Percentiles rank a stretch among this genome's conserved stretches.
Conservation (phyloP, 2,329 filamentous ascomycete species). For the Alternaria novae-zelandiae region DNA sequence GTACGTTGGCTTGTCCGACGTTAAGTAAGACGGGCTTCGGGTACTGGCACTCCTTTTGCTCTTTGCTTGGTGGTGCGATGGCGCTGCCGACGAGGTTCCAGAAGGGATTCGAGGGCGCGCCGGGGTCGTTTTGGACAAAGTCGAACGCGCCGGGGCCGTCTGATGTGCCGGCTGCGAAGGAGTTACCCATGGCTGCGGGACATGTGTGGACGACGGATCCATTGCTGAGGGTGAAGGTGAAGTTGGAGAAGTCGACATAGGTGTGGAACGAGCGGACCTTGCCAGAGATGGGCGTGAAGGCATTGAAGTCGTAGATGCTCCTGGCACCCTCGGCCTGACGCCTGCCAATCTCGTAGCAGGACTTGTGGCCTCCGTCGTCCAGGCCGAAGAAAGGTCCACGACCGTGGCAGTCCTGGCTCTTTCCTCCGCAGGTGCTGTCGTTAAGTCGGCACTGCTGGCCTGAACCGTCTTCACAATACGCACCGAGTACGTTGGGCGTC, state of each 20-base stretch:
- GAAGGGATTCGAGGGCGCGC: constrained; percentile 76
- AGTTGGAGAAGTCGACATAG: constrained; percentile 81
- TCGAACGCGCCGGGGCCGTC: constrained; percentile 92
- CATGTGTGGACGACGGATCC: constrained; percentile 76
- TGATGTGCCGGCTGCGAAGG: constrained; percentile 89
- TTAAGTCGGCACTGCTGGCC: constrained; percentile 71
- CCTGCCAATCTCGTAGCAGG: constrained; percentile 76
- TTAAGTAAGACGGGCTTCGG: constrained; percentile 88
- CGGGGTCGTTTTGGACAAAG: constrained; percentile 86
- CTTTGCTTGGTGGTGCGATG: constrained; percentile 71
- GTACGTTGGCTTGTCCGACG: constrained; percentile 77
- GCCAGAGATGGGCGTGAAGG: constrained; percentile 62
- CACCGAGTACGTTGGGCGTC: constrained; percentile 84
- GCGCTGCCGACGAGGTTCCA: constrained; percentile 79
- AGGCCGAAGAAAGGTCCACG: constrained; percentile 72
- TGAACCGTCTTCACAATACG: constrained; percentile 87
- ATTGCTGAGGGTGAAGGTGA: constrained; percentile 75
- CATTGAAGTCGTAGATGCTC: constrained; percentile 61
- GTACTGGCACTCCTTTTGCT: constrained; percentile 77
- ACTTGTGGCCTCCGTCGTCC: constrained; percentile 69
- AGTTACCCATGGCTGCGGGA: constrained; percentile 86
- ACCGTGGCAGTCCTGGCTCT: constrained; percentile 73
- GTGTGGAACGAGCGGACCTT: constrained; percentile 81
- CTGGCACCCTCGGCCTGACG: constrained; percentile 72
- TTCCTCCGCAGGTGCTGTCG: constrained; percentile 84